Conservation (phyloP, 345 rosid species). For the Lumnitzera littorea region DNA sequence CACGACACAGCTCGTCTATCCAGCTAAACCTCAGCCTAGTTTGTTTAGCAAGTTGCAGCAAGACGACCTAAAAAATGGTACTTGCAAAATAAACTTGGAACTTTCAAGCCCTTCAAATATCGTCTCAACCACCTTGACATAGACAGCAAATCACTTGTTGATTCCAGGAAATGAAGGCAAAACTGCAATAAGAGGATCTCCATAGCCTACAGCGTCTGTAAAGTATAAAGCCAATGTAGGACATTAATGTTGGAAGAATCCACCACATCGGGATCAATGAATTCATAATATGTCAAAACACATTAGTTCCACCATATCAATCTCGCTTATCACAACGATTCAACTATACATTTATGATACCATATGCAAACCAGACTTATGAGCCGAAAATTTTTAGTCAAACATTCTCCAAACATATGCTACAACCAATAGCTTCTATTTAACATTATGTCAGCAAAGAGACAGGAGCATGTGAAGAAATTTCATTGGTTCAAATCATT, state of each 20-base stretch:
- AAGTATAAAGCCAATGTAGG: conserved; percentile 1
- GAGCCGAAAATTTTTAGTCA: too few relatives aligned
- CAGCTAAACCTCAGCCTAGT: neutral
- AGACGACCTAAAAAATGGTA: neutral
- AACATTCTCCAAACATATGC: too few relatives aligned
- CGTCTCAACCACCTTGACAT: neutral
- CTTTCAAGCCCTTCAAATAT: neutral
- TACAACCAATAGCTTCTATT: too few relatives aligned
- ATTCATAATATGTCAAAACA: neutral
- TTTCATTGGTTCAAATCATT: too few relatives aligned
- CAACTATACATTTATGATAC: too few relatives aligned
- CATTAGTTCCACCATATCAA: too few relatives aligned
- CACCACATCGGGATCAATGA: neutral
- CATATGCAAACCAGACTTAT: too few relatives aligned
- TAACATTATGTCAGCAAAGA: too few relatives aligned
- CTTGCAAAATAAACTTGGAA: neutral
- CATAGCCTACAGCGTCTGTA: conserved; percentile 79
- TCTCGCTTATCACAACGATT: too few relatives aligned
- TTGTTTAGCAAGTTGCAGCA: neutral
- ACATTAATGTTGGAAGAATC: neutral
- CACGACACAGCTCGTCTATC: neutral
- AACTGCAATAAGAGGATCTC: conserved; percentile 83
- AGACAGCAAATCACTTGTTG: conserved; percentile 19
- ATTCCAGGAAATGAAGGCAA: conserved; percentile 75
- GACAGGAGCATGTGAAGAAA: too few relatives aligned